Evolutionary conservation across 2,329 filamentous ascomycete species (phyloP).

Genomic region (Volutella citrinella): DNA sequence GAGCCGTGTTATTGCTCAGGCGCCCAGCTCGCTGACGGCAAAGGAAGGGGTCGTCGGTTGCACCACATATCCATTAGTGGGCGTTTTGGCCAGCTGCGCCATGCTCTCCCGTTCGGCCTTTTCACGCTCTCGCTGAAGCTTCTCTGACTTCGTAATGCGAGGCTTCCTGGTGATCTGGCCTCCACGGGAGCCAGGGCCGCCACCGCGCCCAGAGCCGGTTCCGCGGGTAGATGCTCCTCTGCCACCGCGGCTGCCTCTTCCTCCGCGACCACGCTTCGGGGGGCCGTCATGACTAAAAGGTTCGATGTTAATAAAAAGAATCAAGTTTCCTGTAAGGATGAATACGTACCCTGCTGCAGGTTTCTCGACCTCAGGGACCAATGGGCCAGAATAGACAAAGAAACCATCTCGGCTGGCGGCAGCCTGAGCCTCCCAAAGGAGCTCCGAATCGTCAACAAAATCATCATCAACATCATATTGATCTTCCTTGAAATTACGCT

Average conservation of each 20-base stretch:
- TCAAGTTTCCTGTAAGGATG: too few species aligned
- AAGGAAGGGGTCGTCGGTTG: conserved; percentile 37
- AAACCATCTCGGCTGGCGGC: conserved; percentile 94
- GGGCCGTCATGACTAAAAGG: conserved; percentile 70
- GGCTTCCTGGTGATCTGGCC: conserved; percentile 75
- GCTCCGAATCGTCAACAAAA: conserved; percentile 89
- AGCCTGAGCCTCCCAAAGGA: conserved; percentile 93
- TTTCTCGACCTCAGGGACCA: conserved; percentile 85
- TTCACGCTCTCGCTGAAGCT: conserved; percentile 75
- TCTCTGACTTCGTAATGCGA: conserved; percentile 81
- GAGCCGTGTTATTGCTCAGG: too few species aligned
- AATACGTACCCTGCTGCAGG: conserved; percentile 51
- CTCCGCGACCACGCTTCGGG: conserved; percentile 64
- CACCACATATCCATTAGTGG: conserved; percentile 33
- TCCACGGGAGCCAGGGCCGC: conserved; percentile 69
- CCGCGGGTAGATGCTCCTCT: conserved; percentile 62
- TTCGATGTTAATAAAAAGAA: too few species aligned
- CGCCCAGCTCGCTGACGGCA: conserved; percentile 35
- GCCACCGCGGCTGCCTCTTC: conserved; percentile 49
- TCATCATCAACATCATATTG: conserved; percentile 81
- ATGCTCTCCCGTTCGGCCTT: conserved; percentile 69
- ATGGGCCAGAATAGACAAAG: conserved; percentile 93
- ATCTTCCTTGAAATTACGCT: conserved; percentile 76
- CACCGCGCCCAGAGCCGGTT: conserved; percentile 42
- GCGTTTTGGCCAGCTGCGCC: conserved; percentile 38